Evolutionary conservation across 2,329 filamentous ascomycete genomes (phyloP), one percentile per base, ranked within the genome.

Genomic region (Furcasterigmium sp.): DNA sequence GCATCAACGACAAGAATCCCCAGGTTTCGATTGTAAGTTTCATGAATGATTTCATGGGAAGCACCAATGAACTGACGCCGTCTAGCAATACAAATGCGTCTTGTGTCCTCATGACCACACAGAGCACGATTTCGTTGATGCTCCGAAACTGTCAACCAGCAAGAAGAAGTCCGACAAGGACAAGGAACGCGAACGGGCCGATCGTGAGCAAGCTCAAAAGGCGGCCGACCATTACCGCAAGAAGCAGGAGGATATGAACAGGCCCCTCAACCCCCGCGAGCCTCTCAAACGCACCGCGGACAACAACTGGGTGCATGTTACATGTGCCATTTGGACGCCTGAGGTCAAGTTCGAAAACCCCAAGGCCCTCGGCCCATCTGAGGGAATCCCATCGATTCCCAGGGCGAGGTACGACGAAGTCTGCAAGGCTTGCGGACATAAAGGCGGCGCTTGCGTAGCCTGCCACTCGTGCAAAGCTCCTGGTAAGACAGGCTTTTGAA

Each of bases 261-360:
- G 91, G 38, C 91, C 93, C 1, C 65, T 85, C 28, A 80, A 88
- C 51, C 93, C 93, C 20, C 81, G 93, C 38, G 93, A 97, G 60
- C 85, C 93, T 4, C 71, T 98, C 49, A 98, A 98, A 67, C 82
- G 88, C 39, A 98, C 93, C 0, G 87, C 86, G 4, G 90, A 94
- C 60, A 97, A 97, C 67, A 97, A 97, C 58, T 98, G 93, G 93
- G 88, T 96, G 14, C 93, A 98, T 60, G 89, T 97, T 21, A 84
- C 85, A 29, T 98, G 93, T 58, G 91, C 93, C 2, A 73, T 95
- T 15, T 97, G 88, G 82, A 91, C 86, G 10, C 83, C 89, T 0
- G 93, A 98, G 63, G 84, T 95, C 55, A 93, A 91, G 57, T 98
- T 96, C 62, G 91, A 87, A 49, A 87, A 87, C 54, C 85, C 90